These are phyloP conservation scores for Vicia villosa DNA, from an alignment of 306 rosid species.

Conservation along the genomic window DNA sequence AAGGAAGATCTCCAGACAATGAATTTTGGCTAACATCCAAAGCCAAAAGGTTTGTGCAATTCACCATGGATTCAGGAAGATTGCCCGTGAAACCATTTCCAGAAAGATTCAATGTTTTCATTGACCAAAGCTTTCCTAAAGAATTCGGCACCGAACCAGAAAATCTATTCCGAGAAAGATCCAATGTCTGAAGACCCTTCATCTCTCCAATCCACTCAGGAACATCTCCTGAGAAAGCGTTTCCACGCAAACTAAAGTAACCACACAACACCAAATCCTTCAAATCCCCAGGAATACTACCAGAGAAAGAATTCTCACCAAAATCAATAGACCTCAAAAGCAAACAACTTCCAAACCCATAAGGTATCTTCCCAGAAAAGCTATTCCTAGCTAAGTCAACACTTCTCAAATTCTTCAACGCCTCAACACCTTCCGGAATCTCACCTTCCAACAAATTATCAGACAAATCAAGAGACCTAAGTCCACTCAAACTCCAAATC, in stretches of 20 bases:
- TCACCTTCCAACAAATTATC: slow-evolving; percentile 73
- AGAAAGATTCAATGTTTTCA: slow-evolving; percentile 73
- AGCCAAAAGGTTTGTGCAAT: slow-evolving; percentile 59
- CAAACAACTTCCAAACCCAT: slow-evolving; percentile 83
- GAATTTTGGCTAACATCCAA: slow-evolving; percentile 77
- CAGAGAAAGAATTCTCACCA: slow-evolving; percentile 71
- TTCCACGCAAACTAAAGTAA: slow-evolving; percentile 57
- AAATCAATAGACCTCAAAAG: slow-evolving; percentile 88
- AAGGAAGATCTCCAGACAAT: slow-evolving; percentile 72
- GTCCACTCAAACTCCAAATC: slow-evolving; percentile 78
- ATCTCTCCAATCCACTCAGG: slow-evolving; percentile 82
- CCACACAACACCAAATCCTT: slow-evolving; percentile 64
- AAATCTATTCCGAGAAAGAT: slow-evolving; percentile 71
- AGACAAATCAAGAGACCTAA: slow-evolving; percentile 79
- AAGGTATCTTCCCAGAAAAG: slow-evolving; percentile 69
- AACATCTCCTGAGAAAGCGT: slow-evolving; percentile 72
- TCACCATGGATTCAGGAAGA: slow-evolving; percentile 66
- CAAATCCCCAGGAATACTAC: slow-evolving; percentile 67
- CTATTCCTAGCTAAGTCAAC: slow-evolving; percentile 65
- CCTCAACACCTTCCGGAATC: slow-evolving; percentile 57
- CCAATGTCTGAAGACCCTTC: slow-evolving; percentile 72
- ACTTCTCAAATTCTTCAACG: slow-evolving; percentile 68
- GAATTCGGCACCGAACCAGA: slow-evolving; percentile 72
- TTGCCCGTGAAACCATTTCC: slow-evolving; percentile 69
- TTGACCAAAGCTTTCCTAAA: slow-evolving; percentile 59